Conservation (phyloP, 768 basidiomycete genomes). For the Lactarius vividus region DNA sequence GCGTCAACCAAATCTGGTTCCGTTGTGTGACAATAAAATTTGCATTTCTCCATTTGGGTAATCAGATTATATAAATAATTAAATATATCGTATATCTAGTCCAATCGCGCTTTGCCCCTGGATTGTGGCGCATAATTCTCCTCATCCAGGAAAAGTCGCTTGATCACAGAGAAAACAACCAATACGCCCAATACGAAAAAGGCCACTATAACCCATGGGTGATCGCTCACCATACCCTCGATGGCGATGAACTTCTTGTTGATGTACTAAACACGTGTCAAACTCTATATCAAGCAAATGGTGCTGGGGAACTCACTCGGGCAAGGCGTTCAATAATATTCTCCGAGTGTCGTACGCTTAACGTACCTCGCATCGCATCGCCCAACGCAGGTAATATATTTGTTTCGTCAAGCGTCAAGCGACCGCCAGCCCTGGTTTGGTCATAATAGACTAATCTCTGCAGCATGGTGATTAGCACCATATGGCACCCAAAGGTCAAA, state of each 20-base stretch:
- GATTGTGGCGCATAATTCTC: not conserved
- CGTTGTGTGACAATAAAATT: not conserved
- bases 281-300: not conserved
- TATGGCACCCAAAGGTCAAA: slow-evolving; percentile 9
- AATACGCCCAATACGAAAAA: slow-evolving; percentile 29
- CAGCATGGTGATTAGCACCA: slow-evolving; percentile 2
- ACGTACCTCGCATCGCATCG: slow-evolving; percentile 51
- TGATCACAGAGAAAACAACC: slow-evolving; percentile 28
- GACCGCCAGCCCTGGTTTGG: slow-evolving; percentile 51
- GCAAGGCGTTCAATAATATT: slow-evolving; percentile 65
- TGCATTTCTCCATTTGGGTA: not conserved
- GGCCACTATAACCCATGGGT: slow-evolving; percentile 32
- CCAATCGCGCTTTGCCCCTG: slow-evolving; percentile 18
- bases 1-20: slow-evolving; percentile 1
- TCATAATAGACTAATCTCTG: slow-evolving; percentile 80
- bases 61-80: slow-evolving; percentile 5
- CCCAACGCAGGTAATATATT: slow-evolving; percentile 71
- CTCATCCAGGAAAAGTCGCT: slow-evolving; percentile 30
- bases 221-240: slow-evolving; percentile 31
- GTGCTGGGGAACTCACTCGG: slow-evolving; percentile 46
- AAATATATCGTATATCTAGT: slow-evolving; percentile 13
- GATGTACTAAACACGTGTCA: slow-evolving; percentile 31
- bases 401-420: slow-evolving; percentile 52
- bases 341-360: slow-evolving; percentile 62
- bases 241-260: slow-evolving; percentile 32